These are phyloP conservation scores for Diatrype stigma DNA, from an alignment of 2,329 filamentous ascomycete species.

Conservation along the genomic window DNA sequence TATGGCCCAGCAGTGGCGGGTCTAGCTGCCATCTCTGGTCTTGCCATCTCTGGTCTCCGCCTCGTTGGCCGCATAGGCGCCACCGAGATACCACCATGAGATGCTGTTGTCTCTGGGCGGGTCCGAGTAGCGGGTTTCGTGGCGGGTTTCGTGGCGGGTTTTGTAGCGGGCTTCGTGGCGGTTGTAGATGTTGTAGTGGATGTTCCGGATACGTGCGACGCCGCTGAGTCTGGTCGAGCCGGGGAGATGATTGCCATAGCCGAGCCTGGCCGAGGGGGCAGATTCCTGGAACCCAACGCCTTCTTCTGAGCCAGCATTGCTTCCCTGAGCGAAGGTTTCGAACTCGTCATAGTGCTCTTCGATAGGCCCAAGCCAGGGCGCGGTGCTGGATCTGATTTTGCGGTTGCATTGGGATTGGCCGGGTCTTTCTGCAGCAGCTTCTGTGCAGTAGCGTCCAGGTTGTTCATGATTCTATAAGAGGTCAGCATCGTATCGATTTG, in stretches of 20 bases:
- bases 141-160: constrained; percentile 32
- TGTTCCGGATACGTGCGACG: constrained; percentile 31
- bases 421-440: constrained; percentile 78
- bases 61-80: constrained; percentile 60
- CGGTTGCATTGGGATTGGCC: constrained; percentile 70
- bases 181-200: constrained; percentile 26
- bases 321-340: constrained; percentile 71
- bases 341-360: constrained; percentile 54
- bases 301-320: constrained; percentile 80
- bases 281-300: constrained; percentile 47
- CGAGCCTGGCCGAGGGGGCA: constrained; percentile 56
- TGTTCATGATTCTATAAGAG: constrained; percentile 64
- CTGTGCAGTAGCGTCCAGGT: constrained; percentile 73
- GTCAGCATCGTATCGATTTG: constrained; percentile 2
- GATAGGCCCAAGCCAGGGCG: constrained; percentile 59
- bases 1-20: constrained; percentile 64
- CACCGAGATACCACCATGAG: constrained; percentile 56
- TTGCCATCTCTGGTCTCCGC: constrained; percentile 53
- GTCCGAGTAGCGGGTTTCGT: too few species aligned
- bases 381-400: constrained; percentile 46
- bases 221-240: constrained; percentile 36
- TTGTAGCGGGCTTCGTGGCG: constrained; percentile 28
- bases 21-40: constrained; percentile 54
- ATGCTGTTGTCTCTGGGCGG: constrained; percentile 38
- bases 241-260: constrained; percentile 61